Percentiles rank a stretch among this genome's conserved stretches.
phyloP scores from a whole-genome alignment of 2,329 filamentous ascomycete genomes.

The Pestalotiopsis sp. region DNA sequence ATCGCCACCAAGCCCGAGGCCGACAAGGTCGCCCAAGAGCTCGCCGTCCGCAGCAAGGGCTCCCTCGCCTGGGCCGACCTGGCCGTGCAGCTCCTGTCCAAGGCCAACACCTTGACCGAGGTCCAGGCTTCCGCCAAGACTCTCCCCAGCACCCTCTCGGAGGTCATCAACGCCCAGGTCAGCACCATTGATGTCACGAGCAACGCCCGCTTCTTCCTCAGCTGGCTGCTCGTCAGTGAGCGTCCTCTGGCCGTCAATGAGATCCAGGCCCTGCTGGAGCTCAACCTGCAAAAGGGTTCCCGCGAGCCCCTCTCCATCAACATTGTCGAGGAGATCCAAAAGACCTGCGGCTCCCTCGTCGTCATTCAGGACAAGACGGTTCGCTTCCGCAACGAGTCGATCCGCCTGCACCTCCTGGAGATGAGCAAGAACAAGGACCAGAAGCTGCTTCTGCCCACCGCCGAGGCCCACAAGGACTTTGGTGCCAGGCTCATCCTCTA shows the following conservation, averaged over 20 bases:
- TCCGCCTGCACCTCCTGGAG: conserved; percentile 20
- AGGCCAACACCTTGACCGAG: not conserved
- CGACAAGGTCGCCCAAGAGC: not conserved
- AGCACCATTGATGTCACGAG: not conserved
- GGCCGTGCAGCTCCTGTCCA: not conserved
- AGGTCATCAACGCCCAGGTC: not conserved
- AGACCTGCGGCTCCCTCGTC: conserved; percentile 18
- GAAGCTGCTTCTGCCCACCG: conserved; percentile 14
- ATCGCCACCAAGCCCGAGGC: not conserved
- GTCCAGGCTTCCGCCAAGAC: not conserved
- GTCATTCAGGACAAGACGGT: conserved; percentile 20
- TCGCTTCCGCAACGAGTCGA: conserved; percentile 20
- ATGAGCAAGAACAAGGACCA: conserved; percentile 17
- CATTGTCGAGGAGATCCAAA: conserved; percentile 20
- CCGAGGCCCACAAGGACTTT: conserved; percentile 17
- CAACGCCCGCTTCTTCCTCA: conserved; percentile 13
- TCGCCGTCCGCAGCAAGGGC: not conserved
- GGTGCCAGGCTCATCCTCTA: not conserved
- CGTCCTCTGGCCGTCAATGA: conserved; percentile 19
- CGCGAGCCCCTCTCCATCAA: conserved; percentile 20
- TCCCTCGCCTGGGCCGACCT: not conserved
- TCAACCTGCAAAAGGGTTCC: conserved; percentile 14
- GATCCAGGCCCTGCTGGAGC: conserved; percentile 21
- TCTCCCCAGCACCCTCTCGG: not conserved
- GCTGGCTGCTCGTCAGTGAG: conserved; percentile 19